Base-by-base conservation (phyloP, 352 stramenopile genomes). In the Globisporangium viniferum region DNA sequence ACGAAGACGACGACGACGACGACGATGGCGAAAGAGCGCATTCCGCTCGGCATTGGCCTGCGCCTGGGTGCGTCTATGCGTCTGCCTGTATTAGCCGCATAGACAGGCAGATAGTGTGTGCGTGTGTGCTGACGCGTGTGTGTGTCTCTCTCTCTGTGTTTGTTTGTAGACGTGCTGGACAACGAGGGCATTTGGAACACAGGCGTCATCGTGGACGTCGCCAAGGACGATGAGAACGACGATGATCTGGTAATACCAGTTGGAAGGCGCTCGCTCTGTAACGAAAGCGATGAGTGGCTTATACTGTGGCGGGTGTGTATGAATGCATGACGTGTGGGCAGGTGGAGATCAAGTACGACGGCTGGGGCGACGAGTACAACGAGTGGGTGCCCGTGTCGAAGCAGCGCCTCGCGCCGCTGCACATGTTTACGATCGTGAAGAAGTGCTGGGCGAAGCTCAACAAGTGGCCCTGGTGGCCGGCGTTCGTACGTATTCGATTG, bases 131-230 rank as follows among this genome's bases (percentile, higher is more conserved):
- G 14, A 69, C 39, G 39, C 27, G 15, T 8, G 20, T 15, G 14
- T 36, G 33, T 9, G 22, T 24, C 24, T 24, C 24, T 24, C 24
- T 27, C 20, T 59, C 10, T 33, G 5, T 55, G 31, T 29, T 41
- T 46, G 14, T 48, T 15, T 18, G 29, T 59, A 92, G 86, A 94
- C 65, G 79, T 92, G 59, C 73, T 94, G 67, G 86, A 94, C 67
- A 87, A 89, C 53, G 86, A 94, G 58, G 86, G 86, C 35, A 94
- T 92, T 59, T 94, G 86, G 86, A 94, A 94, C 75, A 92, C 84
- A 31, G 86, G 81, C 35, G 49, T 77, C 24, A 82, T 93, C 68
- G 78, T 81, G 48, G 84, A 93, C 67, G 79, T 91, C 61, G 83
- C 78, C 49, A 77, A 84, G 51, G 82, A 89, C 55, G 76, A 75